Evolutionary conservation across 495 filamentous ascomycete species (phyloP).

Genomic region (Penicillium pulvis): DNA sequence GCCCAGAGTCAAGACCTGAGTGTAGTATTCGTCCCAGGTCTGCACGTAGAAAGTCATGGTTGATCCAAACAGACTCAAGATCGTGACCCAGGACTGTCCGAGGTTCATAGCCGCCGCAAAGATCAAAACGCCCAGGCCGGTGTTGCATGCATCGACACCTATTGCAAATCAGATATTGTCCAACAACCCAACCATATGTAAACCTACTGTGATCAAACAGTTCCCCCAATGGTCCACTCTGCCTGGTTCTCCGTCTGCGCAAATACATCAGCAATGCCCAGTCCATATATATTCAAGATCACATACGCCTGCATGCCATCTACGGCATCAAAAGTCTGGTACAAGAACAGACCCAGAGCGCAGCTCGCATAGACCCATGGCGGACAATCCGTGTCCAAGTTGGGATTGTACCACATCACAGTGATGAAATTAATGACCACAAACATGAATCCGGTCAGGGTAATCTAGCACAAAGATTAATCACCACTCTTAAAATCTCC

Average conservation of each 20-base stretch:
- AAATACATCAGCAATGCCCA: conserved; percentile 36
- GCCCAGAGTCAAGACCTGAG: conserved; percentile 89
- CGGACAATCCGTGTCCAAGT: conserved; percentile 89
- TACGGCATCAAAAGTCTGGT: conserved; percentile 97
- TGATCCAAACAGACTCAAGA: conserved; percentile 80
- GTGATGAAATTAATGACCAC: conserved; percentile 91
- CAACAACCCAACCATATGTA: background rate
- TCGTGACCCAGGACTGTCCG: conserved; percentile 88
- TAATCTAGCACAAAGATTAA: conserved; percentile 61
- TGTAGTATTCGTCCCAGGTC: conserved; percentile 99
- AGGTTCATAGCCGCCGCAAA: conserved; percentile 91
- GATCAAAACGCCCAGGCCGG: conserved; percentile 86
- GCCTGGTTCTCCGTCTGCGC: conserved; percentile 72
- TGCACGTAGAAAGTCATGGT: conserved; percentile 94
- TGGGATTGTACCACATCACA: conserved; percentile 94
- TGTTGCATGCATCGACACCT: conserved; percentile 94
- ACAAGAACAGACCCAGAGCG: conserved; percentile 87
- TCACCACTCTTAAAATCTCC: background rate
- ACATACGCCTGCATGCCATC: conserved; percentile 91
- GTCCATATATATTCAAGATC: conserved; percentile 1
- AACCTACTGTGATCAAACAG: conserved; percentile 90
- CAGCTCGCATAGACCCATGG: conserved; percentile 92
- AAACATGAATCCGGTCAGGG: conserved; percentile 87
- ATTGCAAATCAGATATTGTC: background rate
- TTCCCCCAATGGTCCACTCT: conserved; percentile 92